phyloP scores from a whole-genome alignment of 1,284 basidiomycete species.

The Cryptococcus amylolentus region DNA sequence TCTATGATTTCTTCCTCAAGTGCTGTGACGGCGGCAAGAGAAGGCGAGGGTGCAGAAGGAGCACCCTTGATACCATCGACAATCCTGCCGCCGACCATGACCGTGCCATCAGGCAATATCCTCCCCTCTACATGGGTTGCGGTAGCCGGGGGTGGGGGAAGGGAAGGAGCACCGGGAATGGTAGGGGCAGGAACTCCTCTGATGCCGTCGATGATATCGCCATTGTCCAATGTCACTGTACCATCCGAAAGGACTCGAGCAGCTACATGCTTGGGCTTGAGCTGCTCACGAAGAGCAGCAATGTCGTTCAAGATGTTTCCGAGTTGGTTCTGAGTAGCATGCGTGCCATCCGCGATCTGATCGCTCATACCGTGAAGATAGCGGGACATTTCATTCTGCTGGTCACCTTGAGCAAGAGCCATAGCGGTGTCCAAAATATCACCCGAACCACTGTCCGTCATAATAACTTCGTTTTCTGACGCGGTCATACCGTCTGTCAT shows the following conservation, averaged over 20 bases:
- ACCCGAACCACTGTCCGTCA: slow-evolving; percentile 30
- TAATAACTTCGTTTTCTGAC: not conserved
- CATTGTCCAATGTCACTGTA: slow-evolving; percentile 41
- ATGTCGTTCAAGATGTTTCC: slow-evolving; percentile 40
- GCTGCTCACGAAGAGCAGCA: slow-evolving; percentile 33
- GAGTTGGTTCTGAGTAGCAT: slow-evolving; percentile 33
- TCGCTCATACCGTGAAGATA: slow-evolving; percentile 47
- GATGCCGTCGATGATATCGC: slow-evolving; percentile 45
- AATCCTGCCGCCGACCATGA: slow-evolving; percentile 41
- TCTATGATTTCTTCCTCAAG: slow-evolving; percentile 16
- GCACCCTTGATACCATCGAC: slow-evolving; percentile 41
- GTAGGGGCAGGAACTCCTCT: slow-evolving; percentile 28
- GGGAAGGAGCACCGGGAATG: slow-evolving; percentile 13
- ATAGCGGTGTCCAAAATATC: slow-evolving; percentile 29
- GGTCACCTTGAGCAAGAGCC: slow-evolving; percentile 43
- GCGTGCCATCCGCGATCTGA: slow-evolving; percentile 38
- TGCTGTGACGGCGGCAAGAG: slow-evolving; percentile 10
- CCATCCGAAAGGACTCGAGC: slow-evolving; percentile 42
- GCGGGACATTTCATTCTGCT: slow-evolving; percentile 46
- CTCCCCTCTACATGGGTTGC: slow-evolving; percentile 32
- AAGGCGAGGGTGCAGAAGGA: slow-evolving; percentile 23
- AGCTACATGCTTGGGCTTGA: slow-evolving; percentile 39
- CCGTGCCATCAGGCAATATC: slow-evolving; percentile 43
- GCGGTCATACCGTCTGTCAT: not conserved
- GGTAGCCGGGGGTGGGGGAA: slow-evolving; percentile 23